A percentile compares a stretch with the other conserved stretches of the same genome.
These are phyloP conservation scores for Dendrobium catenatum DNA, from an alignment of 106 monocot species.

Conservation along the genomic window DNA sequence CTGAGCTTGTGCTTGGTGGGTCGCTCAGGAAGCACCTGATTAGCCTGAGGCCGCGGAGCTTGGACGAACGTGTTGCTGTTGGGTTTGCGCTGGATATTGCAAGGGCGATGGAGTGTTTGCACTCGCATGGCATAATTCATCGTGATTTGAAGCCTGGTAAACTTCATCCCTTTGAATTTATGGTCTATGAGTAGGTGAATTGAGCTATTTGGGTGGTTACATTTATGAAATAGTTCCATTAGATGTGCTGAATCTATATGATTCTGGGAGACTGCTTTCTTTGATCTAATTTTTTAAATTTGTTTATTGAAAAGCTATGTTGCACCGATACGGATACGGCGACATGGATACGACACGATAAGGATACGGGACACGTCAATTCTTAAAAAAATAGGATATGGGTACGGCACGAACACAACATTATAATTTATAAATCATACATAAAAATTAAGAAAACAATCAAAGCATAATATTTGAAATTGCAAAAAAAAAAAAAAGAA, in stretches of 20 bases:
- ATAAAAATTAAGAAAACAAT: too few species aligned
- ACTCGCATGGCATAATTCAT: slow-evolving; percentile 96
- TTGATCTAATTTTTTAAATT: background rate
- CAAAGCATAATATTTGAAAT: too few species aligned
- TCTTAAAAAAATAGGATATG: too few species aligned
- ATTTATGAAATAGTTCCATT: background rate
- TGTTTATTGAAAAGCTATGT: background rate
- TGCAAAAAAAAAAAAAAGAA: too few species aligned
- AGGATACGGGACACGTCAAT: too few species aligned
- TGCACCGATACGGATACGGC: too few species aligned
- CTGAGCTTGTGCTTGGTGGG: slow-evolving; percentile 83
- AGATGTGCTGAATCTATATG: background rate
- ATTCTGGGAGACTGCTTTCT: background rate
- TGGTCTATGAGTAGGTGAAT: background rate
- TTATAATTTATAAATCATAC: too few species aligned
- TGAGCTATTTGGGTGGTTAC: background rate
- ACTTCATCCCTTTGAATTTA: background rate
- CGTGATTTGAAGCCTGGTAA: slow-evolving; percentile 99
- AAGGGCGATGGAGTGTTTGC: slow-evolving; percentile 97
- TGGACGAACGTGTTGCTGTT: slow-evolving; percentile 68
- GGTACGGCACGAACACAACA: too few species aligned
- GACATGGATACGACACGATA: too few species aligned
- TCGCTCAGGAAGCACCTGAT: slow-evolving; percentile 78
- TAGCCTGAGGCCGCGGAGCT: slow-evolving; percentile 60
- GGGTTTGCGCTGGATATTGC: slow-evolving; percentile 89